phyloP scores from a whole-genome alignment of 2,329 filamentous ascomycete species.

The Colletotrichum sp. region DNA sequence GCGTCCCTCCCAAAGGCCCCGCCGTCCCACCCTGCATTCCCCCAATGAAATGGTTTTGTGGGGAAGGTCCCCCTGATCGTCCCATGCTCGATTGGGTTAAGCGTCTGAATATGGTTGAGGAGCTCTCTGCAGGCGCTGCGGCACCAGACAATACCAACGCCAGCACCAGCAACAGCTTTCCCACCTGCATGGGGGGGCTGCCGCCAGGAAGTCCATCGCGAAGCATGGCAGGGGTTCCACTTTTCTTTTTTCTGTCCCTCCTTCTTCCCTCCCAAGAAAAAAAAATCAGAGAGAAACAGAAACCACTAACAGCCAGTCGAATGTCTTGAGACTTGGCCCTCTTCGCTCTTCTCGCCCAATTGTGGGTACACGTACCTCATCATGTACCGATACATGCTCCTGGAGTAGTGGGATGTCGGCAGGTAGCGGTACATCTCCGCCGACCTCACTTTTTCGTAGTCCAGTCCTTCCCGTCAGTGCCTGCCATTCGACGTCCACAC shows the following conservation, averaged over 20 bases:
- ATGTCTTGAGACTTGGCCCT: conserved; percentile 10
- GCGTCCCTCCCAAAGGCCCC: conserved; percentile 9
- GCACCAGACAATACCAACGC: conserved; percentile 23
- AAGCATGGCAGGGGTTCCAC: conserved; percentile 3
- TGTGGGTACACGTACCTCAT: not conserved
- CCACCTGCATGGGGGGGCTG: conserved; percentile 16
- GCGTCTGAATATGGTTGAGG: conserved; percentile 49
- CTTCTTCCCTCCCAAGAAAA: not conserved
- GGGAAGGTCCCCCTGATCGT: conserved; percentile 26
- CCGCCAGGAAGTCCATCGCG: conserved; percentile 1
- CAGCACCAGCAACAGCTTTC: conserved; percentile 6
- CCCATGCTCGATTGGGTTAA: conserved; percentile 33
- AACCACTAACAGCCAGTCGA: conserved; percentile 4
- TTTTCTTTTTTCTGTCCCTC: conserved; percentile 1
- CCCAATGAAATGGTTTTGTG: conserved; percentile 28
- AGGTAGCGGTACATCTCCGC: conserved; percentile 1
- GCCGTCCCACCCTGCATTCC: conserved; percentile 19
- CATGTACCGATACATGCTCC: not conserved
- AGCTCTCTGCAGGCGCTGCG: conserved; percentile 31
- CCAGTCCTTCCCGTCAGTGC: not conserved
- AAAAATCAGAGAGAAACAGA: not conserved
- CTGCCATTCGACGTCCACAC: not conserved
- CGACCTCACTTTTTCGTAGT: not conserved
- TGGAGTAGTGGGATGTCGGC: not conserved
- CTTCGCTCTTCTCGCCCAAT: not conserved